phyloP scores from a whole-genome alignment of 163 green algal genomes.

The Volvox carteri region DNA sequence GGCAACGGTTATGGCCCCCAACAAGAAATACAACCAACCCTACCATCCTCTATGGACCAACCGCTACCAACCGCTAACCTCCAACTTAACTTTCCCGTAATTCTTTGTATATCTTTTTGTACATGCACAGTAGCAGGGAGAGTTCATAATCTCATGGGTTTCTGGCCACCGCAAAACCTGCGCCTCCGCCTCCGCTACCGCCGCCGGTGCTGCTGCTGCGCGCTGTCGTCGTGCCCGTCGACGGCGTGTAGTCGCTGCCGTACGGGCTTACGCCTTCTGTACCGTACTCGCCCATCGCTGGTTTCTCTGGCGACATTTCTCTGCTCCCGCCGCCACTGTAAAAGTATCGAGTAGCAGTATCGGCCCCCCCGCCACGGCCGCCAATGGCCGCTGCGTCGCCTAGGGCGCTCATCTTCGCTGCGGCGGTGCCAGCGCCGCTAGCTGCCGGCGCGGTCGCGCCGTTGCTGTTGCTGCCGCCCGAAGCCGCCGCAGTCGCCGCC shows the following conservation, averaged over 20 bases:
- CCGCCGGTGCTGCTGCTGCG: conserved; percentile 6
- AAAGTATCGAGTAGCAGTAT: neutral
- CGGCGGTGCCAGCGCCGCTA: neutral
- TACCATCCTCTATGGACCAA: too few species aligned
- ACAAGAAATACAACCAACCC: too few species aligned
- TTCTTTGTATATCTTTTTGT: too few species aligned
- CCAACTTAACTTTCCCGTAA: too few species aligned
- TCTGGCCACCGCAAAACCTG: neutral
- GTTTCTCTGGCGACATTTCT: neutral
- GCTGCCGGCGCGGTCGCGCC: neutral
- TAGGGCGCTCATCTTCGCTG: neutral
- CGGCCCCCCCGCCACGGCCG: neutral
- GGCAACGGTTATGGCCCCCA: too few species aligned
- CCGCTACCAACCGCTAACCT: too few species aligned
- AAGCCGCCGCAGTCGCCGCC: neutral
- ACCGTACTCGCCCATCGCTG: neutral
- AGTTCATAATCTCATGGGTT: too few species aligned
- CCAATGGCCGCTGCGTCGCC: neutral
- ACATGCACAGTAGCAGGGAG: too few species aligned
- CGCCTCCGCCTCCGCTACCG: neutral
- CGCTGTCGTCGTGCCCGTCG: conserved; percentile 13
- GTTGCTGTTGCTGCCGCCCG: too few species aligned
- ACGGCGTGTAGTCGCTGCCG: conserved; percentile 38
- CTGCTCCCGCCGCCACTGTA: neutral
- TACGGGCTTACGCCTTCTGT: neutral